Evolutionary conservation across 2,329 filamentous ascomycete species (phyloP).

Genomic region (Hymenoscyphus linearis): DNA sequence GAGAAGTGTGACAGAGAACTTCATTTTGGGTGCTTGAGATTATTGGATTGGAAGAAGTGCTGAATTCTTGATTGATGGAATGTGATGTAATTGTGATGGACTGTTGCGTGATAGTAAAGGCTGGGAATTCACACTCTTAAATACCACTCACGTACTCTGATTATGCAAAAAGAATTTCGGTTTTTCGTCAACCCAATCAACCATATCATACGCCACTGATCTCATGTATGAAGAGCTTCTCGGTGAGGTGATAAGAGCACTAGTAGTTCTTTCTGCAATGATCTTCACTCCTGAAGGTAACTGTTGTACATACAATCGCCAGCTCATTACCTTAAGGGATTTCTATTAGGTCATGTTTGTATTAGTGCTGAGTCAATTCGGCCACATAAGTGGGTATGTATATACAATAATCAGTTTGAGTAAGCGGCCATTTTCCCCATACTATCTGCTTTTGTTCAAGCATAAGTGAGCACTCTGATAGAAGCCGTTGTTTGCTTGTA

Average conservation of each 20-base stretch:
- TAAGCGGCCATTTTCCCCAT: not conserved
- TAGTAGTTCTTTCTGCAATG: not conserved
- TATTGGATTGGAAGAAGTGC: not conserved
- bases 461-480: no score
- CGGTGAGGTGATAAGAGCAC: not conserved
- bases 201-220: no score
- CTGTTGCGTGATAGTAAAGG: not conserved
- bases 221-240: not conserved
- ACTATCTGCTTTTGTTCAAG: not conserved
- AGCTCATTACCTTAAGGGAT: not conserved
- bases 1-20: conserved; percentile 7
- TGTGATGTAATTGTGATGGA: not conserved
- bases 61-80: not conserved
- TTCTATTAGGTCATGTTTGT: not conserved
- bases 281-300: not conserved
- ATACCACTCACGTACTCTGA: no score
- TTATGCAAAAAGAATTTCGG: no score
- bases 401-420: no score
- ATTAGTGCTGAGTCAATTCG: not conserved
- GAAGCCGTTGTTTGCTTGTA: no score
- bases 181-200: no score
- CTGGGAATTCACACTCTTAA: not conserved
- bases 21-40: conserved; percentile 4
- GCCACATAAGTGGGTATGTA: not conserved
- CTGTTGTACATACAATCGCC: not conserved